Evolutionary conservation across 495 filamentous ascomycete genomes (phyloP).

Genomic region (Penicillium waksmanii): DNA sequence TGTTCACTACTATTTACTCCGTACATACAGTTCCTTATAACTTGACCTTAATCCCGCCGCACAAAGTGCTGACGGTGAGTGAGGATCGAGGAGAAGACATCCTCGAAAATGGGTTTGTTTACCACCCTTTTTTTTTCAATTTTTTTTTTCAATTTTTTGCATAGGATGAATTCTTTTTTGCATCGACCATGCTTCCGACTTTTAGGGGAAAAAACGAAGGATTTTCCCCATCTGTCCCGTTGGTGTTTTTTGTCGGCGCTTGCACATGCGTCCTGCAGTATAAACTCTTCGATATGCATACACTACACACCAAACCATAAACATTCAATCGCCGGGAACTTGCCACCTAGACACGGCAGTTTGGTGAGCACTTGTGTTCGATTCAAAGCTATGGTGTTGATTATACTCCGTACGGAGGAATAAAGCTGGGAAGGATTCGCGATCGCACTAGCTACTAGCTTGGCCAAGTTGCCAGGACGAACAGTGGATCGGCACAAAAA

Average conservation of each 20-base stretch:
- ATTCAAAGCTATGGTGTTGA: not conserved
- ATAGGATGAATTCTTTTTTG: too few relatives aligned
- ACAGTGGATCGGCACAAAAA: constrained; percentile 4
- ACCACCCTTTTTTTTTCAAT: not conserved
- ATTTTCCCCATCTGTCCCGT: too few relatives aligned
- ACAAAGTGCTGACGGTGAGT: constrained; percentile 1
- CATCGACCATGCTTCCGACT: not conserved
- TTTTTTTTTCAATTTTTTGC: not conserved
- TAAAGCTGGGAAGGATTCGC: not conserved
- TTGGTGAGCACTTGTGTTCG: not conserved
- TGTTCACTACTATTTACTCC: not conserved
- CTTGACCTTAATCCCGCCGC: not conserved
- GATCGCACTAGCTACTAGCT: not conserved
- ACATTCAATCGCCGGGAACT: not conserved
- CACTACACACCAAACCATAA: not conserved
- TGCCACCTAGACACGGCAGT: not conserved
- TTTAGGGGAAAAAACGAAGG: not conserved
- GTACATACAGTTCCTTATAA: not conserved
- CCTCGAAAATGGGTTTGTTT: too few relatives aligned
- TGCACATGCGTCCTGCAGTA: not conserved
- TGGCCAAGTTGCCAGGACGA: constrained; percentile 3
- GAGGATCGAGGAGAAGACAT: not conserved
- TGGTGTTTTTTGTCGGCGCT: not conserved
- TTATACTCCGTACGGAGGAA: not conserved
- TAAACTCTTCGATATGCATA: not conserved